phyloP scores from a whole-genome alignment of 139 green algal species.

The Axilococcus clingmanii region DNA sequence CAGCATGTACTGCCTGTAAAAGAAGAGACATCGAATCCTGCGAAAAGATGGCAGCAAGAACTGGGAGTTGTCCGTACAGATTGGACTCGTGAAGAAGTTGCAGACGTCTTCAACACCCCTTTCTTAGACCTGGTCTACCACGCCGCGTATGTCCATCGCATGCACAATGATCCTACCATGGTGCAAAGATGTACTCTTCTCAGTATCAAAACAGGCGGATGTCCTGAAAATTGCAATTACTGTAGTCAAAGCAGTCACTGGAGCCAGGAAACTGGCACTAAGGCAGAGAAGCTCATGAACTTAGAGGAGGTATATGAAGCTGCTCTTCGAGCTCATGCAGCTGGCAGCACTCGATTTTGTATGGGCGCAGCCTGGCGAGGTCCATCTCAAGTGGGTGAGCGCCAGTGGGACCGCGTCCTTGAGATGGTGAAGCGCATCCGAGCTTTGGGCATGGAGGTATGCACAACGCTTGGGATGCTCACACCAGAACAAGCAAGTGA shows the following conservation, averaged over 20 bases:
- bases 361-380: conserved; percentile 97
- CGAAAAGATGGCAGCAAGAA: conserved; percentile 44
- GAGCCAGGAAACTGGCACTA: conserved; percentile 71
- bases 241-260: conserved; percentile 78
- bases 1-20: conserved; percentile 6
- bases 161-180: conserved; percentile 82
- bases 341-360: conserved; percentile 96
- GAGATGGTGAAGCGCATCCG: conserved; percentile 80
- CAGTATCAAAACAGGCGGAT: conserved; percentile 97
- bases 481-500: conserved; percentile 60
- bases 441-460: conserved; percentile 81
- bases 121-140: conserved; percentile 88
- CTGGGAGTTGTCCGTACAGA: conserved; percentile 65
- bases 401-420: conserved; percentile 84
- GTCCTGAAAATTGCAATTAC: conserved; percentile 96
- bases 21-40: background rate
- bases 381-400: conserved; percentile 69
- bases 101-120: conserved; percentile 75
- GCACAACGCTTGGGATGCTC: conserved; percentile 78
- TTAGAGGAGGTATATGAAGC: conserved; percentile 85
- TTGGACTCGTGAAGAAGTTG: conserved; percentile 83
- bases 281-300: conserved; percentile 90
- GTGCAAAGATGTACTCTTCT: conserved; percentile 97
- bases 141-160: conserved; percentile 77
- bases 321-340: conserved; percentile 70